A percentile compares a stretch with the other conserved stretches of the same genome.
Evolutionary conservation across 306 rosid genomes (phyloP).

Genomic region (Arachis hypogaea): DNA sequence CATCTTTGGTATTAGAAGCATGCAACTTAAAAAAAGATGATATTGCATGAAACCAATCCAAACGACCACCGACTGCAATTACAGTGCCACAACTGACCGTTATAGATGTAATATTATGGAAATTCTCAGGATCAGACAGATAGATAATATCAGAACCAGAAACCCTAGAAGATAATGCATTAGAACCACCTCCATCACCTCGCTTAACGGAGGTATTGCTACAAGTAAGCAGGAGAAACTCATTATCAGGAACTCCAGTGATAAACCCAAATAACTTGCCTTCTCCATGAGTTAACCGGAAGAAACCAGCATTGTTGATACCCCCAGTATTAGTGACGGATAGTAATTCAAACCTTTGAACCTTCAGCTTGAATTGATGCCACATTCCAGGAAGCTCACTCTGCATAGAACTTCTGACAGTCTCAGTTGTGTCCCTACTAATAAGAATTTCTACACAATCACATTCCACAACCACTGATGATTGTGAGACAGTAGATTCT

Average conservation of each 20-base stretch:
- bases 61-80: constrained; percentile 84
- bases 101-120: constrained; percentile 60
- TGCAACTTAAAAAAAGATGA: constrained; percentile 66
- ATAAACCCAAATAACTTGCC: constrained; percentile 80
- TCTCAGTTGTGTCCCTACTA: constrained; percentile 59
- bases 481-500: constrained; percentile 58
- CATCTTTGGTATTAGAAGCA: constrained; percentile 52
- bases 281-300: constrained; percentile 87
- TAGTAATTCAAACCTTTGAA: constrained; percentile 68
- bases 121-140: constrained; percentile 73
- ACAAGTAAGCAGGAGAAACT: constrained; percentile 81
- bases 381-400: constrained; percentile 93
- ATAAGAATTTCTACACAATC: constrained; percentile 65
- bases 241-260: constrained; percentile 65
- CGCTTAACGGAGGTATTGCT: constrained; percentile 74
- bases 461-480: constrained; percentile 66
- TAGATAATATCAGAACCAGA: constrained; percentile 84
- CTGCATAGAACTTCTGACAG: constrained; percentile 60
- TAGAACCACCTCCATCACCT: constrained; percentile 95
- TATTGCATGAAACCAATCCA: constrained; percentile 82
- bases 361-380: constrained; percentile 67
- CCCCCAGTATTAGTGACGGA: constrained; percentile 84
- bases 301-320: constrained; percentile 61
- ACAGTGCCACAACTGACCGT: constrained; percentile 81
- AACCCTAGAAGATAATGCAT: constrained; percentile 74